Evolutionary conservation across 495 filamentous ascomycete genomes (phyloP).

Genomic region (Ascodesmis nigricans): DNA sequence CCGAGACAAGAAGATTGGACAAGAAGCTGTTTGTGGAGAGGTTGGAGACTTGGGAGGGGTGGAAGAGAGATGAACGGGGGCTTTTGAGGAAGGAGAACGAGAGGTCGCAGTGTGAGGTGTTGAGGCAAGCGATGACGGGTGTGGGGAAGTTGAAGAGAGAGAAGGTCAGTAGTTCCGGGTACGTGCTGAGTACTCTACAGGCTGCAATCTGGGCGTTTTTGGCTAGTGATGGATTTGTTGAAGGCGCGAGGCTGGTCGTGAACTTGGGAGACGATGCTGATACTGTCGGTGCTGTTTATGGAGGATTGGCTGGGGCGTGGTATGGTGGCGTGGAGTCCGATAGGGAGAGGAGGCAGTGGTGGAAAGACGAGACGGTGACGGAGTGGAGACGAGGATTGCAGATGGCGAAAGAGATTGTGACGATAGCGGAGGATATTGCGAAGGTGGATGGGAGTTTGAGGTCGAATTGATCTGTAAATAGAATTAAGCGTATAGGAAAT

Average conservation of each 20-base stretch:
- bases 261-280: constrained; percentile 32
- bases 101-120: constrained; percentile 12
- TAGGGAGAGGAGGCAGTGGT: constrained; percentile 9
- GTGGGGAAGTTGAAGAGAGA: not conserved
- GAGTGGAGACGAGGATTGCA: constrained; percentile 9
- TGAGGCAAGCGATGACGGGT: not conserved
- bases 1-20: too few species aligned
- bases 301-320: constrained; percentile 27
- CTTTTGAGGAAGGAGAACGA: too few species aligned
- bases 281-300: constrained; percentile 31
- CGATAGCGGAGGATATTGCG: constrained; percentile 8
- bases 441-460: too few species aligned
- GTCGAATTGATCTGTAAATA: too few species aligned
- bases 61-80: constrained; percentile 15
- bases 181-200: constrained; percentile 29
- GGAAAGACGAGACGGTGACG: constrained; percentile 5
- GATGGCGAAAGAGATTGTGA: constrained; percentile 7
- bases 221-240: constrained; percentile 23
- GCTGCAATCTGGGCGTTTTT: constrained; percentile 30
- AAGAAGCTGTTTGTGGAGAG: constrained; percentile 6
- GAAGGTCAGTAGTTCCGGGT: constrained; percentile 23
- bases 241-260: constrained; percentile 27
- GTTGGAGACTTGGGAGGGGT: constrained; percentile 9
- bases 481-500: too few species aligned
- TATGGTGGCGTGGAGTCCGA: constrained; percentile 25